Evolutionary conservation across 306 rosid species (phyloP).

Genomic region (Carpinus viminea): DNA sequence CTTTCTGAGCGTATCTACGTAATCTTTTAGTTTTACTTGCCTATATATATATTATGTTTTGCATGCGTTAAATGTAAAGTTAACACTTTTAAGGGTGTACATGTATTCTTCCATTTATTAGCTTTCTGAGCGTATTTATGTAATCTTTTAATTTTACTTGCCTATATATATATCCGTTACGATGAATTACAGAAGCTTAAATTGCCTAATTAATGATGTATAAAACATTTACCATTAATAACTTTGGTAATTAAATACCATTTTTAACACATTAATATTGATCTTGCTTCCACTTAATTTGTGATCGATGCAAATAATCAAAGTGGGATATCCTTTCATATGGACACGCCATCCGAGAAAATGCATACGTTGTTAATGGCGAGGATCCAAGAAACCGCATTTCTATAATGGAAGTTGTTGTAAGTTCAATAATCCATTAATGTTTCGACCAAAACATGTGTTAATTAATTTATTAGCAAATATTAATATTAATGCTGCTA

Average conservation of each 20-base stretch:
- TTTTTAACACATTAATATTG: not conserved
- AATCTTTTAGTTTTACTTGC: too few relatives aligned
- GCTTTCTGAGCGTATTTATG: too few relatives aligned
- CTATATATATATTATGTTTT: too few relatives aligned
- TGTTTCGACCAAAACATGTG: not conserved
- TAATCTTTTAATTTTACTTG: too few relatives aligned
- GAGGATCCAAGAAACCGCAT: slow-evolving; percentile 41
- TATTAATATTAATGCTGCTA: not conserved
- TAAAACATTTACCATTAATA: not conserved
- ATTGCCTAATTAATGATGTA: not conserved
- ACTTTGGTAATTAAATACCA: not conserved
- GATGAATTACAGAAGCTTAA: not conserved
- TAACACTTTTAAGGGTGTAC: too few relatives aligned
- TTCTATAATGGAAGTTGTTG: slow-evolving; percentile 44
- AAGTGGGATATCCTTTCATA: slow-evolving; percentile 60
- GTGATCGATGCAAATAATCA: not conserved
- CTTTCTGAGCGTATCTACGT: too few relatives aligned
- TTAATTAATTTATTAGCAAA: not conserved
- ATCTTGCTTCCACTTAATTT: not conserved
- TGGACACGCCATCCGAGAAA: slow-evolving; percentile 23
- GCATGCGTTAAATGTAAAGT: too few relatives aligned
- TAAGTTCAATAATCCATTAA: slow-evolving; percentile 19
- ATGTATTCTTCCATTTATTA: too few relatives aligned
- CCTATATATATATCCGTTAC: not conserved
- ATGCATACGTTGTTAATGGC: slow-evolving; percentile 34